A percentile compares a stretch with the other conserved stretches of the same genome.
phyloP scores from a whole-genome alignment of 306 rosid genomes.

The Inga laurina region DNA sequence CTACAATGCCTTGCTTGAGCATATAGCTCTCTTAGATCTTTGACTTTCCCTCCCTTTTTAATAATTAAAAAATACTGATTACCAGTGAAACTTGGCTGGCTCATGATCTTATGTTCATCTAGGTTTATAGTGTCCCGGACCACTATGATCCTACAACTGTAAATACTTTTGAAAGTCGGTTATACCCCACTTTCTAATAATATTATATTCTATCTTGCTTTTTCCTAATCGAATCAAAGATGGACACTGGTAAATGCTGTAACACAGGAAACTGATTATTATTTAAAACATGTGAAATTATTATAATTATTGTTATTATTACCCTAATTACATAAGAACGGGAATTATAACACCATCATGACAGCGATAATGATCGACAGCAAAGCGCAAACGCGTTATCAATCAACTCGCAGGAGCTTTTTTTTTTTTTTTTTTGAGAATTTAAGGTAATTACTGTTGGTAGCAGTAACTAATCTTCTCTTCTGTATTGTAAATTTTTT shows the following conservation, averaged over 20 bases:
- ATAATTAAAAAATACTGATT: background rate
- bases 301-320: background rate
- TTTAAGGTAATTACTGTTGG: no score
- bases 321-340: background rate
- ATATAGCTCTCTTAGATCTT: conserved; percentile 11
- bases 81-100: conserved; percentile 5
- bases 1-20: conserved; percentile 21
- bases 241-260: background rate
- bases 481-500: no score
- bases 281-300: background rate
- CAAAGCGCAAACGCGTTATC: background rate
- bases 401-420: no score
- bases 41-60: background rate
- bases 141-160: conserved; percentile 1
- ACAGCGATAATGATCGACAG: no score
- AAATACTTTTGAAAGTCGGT: no score
- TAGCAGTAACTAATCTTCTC: no score
- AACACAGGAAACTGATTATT: background rate
- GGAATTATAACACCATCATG: background rate
- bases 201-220: no score
- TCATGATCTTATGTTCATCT: background rate
- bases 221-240: no score
- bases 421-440: no score
- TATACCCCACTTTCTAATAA: no score
- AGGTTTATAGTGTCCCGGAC: conserved; percentile 9